Evolutionary conservation across 192 early-diverging fungal genomes (phyloP).

Genomic region (Coemansia sp.): DNA sequence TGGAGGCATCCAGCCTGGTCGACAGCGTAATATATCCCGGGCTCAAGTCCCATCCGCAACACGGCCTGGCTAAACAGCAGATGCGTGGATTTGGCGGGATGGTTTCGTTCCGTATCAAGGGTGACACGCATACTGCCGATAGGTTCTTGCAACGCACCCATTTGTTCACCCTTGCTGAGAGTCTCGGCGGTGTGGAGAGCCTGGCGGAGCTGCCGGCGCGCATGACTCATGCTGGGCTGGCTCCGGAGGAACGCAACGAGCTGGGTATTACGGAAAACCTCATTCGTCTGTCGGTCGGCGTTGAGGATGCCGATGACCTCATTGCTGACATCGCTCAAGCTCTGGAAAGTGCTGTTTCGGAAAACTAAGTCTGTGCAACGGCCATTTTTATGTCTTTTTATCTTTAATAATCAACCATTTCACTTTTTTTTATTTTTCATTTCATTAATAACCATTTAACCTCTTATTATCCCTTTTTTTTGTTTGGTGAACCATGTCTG

Average conservation of each 20-base stretch:
- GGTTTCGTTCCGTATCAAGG: constrained; percentile 92
- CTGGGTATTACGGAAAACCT: constrained; percentile 94
- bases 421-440: neutral
- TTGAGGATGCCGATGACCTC: constrained; percentile 90
- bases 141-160: constrained; percentile 77
- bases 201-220: constrained; percentile 90
- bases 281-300: constrained; percentile 89
- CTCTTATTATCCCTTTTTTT: neutral
- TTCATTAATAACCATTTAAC: neutral
- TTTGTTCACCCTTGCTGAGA: constrained; percentile 93
- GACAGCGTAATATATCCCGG: constrained; percentile 94
- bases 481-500: neutral
- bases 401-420: neutral
- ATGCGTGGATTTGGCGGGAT: constrained; percentile 95
- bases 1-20: constrained; percentile 73
- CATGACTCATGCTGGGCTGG: constrained; percentile 95
- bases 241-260: constrained; percentile 77
- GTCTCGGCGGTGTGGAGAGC: constrained; percentile 93
- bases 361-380: constrained; percentile 17
- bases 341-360: constrained; percentile 59
- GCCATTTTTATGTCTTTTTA: neutral
- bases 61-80: constrained; percentile 86
- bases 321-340: constrained; percentile 73
- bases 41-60: constrained; percentile 86
- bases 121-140: constrained; percentile 77